Base-by-base conservation (phyloP, 1,284 basidiomycete species). In the Neonothopanus nambi region DNA sequence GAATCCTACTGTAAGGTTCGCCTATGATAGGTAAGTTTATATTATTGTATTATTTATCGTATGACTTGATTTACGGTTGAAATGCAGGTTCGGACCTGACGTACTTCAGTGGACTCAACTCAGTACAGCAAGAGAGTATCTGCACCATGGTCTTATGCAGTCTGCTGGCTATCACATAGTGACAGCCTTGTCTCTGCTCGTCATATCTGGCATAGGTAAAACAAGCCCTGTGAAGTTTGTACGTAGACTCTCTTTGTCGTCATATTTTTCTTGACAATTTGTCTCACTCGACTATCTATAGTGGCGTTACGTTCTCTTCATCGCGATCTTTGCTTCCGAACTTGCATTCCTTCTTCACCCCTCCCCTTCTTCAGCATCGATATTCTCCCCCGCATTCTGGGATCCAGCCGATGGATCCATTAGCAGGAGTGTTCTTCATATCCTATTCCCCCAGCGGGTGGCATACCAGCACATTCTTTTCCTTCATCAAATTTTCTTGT, bases 221-320 rank as follows among this genome's bases (percentile, higher is more conserved):
- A 77, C 77, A 1, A 83, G 78, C 46, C 73, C 81, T 1, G 78
- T 87, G 8, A 78, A 84, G 44, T 89, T 85, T 57, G 89, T 92
- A 66, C 69, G 87, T 79, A 6, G 40, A 47, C 39, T 21, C 56
- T 39, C 3, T 5, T 21, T 17, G 8, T 33, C 17, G 11, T 36
- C 48, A 58, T 51, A 54, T 57, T 36, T 50, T 42, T 30, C 46
- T 53, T 55, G 41, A 56, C 35, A 48, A 51, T 57, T 41, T 51
- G n/a, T n/a, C 30, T 33, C 9, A 33, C 30, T 33, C 13, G 4
- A 11, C 13, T 13, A 3, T 2, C 30, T 57, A 24, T 58, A 89
- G 90, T 93, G 91, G 91, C 83, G 90, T 13, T 88, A 85, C 63
- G 68, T 89, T 39, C 74, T 93, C 35, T 85, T 83, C 61, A 66